These are phyloP conservation scores for Curvularia eragrostidis DNA, from an alignment of 2,329 filamentous ascomycete species.

Conservation along the genomic window DNA sequence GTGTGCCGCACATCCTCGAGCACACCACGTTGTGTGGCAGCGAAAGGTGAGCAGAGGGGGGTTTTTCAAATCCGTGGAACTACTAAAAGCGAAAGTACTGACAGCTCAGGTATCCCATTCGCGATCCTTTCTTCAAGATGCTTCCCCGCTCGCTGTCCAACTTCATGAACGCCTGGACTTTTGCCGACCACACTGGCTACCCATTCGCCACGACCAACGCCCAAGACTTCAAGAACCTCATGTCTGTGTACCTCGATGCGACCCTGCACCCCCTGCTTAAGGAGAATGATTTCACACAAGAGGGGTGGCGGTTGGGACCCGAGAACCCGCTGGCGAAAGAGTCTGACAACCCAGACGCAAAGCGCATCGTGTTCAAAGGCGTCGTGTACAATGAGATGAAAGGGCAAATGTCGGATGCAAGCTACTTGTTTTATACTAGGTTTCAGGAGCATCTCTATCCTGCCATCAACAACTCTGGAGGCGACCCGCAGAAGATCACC, in stretches of 20 bases:
- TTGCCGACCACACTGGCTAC: constrained; percentile 95
- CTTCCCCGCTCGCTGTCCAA: constrained; percentile 96
- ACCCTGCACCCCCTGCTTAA: constrained; percentile 90
- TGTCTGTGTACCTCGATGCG: constrained; percentile 96
- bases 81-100: constrained; percentile 2
- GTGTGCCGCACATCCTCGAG: constrained; percentile 95
- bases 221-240: constrained; percentile 93
- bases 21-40: constrained; percentile 97
- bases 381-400: constrained; percentile 99
- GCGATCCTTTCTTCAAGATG: constrained; percentile 99
- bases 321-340: constrained; percentile 72
- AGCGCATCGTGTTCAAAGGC: constrained; percentile 88
- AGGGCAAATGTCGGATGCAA: constrained; percentile 96
- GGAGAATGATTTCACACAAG: constrained; percentile 89
- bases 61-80: no score
- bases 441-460: constrained; percentile 96
- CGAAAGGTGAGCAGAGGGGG: constrained; percentile 74
- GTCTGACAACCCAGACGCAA: constrained; percentile 59
- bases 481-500: constrained; percentile 95
- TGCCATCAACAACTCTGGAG: constrained; percentile 93
- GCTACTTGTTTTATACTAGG: constrained; percentile 92
- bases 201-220: constrained; percentile 96
- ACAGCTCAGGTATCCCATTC: constrained; percentile 79
- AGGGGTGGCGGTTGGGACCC: constrained; percentile 95
- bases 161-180: constrained; percentile 99